Evolutionary conservation across 108 stramenopile genomes (phyloP), one percentile per base, ranked within the genome.

Genomic region (Discostella stelligeroides): DNA sequence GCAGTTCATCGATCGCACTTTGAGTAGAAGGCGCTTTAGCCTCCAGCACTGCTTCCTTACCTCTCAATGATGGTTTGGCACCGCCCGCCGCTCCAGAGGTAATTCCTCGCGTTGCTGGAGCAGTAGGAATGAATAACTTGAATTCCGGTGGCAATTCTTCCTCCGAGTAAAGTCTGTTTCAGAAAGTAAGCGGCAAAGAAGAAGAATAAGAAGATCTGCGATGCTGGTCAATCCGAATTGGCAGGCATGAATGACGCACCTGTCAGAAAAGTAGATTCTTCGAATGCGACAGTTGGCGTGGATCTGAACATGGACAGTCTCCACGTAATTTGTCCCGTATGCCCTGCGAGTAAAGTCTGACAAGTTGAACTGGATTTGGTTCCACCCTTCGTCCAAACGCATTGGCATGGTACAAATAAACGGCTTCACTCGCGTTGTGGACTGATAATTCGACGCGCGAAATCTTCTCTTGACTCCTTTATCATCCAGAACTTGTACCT

Each of bases 371-470:
- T 96, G 95, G 50, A 96, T 94, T 79, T 96, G 95, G 84, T 96
- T 96, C 95, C 95, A 96, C 25, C 95, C 95, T 56, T 96, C 95
- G 57, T 96, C 95, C 45, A 96, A 75, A 27, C 92, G 82, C 95
- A 96, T 96, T 56, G 95, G 95, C 95, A 96, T 96, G 20, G 94
- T 92, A 80, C 95, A 96, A 66, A 96, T 96, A 75, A 95, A 96
- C 13, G 94, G 91, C 82, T 96, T 95, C 24, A 96, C 95, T 57
- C 94, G 77, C 21, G 95, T 96, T 37, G 89, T 91, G 40, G 85
- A 88, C 79, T 96, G 95, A 63, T 94, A 96, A 75, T 92, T 96
- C 42, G 90, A 91, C 8, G 95, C 95, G 21, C 95, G 86, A 69
- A 96, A 96, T 39, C 95, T 77, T 59, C 95, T 79, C 66, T 88